A percentile compares a stretch with the other conserved stretches of the same genome.
Evolutionary conservation across 441 rosid species (phyloP).

Genomic region (Erodium moschatum): DNA sequence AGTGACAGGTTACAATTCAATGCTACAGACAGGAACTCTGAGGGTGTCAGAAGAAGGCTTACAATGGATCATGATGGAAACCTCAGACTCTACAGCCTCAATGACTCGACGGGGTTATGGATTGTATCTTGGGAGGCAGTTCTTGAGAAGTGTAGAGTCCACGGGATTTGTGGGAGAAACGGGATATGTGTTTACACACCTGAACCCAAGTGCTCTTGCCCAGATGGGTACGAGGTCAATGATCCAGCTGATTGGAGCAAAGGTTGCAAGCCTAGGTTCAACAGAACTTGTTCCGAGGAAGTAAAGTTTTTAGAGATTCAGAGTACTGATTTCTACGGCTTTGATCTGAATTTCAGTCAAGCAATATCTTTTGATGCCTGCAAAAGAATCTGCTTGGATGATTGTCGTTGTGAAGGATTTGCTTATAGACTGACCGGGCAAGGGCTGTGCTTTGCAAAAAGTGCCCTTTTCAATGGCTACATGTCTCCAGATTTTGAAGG

Average conservation of each 20-base stretch:
- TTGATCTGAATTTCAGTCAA: constrained; percentile 19
- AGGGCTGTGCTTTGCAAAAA: constrained; percentile 25
- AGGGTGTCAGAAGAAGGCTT: constrained; percentile 30
- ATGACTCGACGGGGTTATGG: constrained; percentile 25
- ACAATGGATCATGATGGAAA: constrained; percentile 41
- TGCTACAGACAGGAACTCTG: constrained; percentile 27
- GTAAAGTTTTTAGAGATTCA: constrained; percentile 26
- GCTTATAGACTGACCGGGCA: constrained; percentile 27
- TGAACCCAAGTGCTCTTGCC: constrained; percentile 40
- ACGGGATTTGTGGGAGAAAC: constrained; percentile 43
- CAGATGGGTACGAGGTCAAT: constrained; percentile 30
- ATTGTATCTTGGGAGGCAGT: constrained; percentile 27
- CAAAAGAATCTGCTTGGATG: constrained; percentile 27
- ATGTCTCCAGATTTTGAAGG: constrained; percentile 26
- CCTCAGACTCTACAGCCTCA: constrained; percentile 36
- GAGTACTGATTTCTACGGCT: constrained; percentile 34
- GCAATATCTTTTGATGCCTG: constrained; percentile 24
- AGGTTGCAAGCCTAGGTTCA: constrained; percentile 36
- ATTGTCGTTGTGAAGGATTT: constrained; percentile 35
- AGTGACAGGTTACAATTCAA: constrained; percentile 32
- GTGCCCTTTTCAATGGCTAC: constrained; percentile 30
- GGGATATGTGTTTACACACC: constrained; percentile 36
- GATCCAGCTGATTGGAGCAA: constrained; percentile 29
- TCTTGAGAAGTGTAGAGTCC: constrained; percentile 25
- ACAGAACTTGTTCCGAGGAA: constrained; percentile 17